phyloP scores from a whole-genome alignment of 2,329 filamentous ascomycete species.

The Myriosclerotinia duriaeana region DNA sequence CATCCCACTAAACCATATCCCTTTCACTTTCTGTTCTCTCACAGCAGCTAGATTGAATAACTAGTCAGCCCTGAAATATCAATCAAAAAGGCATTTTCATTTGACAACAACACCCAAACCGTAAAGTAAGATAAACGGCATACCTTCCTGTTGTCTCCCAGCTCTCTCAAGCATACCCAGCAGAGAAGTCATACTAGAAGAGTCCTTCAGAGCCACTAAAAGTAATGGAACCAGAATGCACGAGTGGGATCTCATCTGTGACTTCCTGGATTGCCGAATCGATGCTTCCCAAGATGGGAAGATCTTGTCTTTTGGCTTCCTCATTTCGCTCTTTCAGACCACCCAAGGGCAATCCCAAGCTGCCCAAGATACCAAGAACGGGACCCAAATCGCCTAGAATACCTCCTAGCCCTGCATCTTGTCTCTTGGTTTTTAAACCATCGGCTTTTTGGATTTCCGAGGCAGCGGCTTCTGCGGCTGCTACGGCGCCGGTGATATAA shows the following conservation, averaged over 20 bases:
- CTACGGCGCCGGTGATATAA: not conserved
- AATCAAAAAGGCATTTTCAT: too few relatives aligned
- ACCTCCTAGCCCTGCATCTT: not conserved
- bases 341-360: not conserved
- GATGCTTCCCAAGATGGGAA: too few relatives aligned
- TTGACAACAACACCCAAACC: too few relatives aligned
- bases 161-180: too few relatives aligned
- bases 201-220: too few relatives aligned
- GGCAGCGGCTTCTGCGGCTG: not conserved
- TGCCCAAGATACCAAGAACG: not conserved
- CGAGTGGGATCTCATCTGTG: too few relatives aligned
- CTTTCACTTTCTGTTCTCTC: not conserved
- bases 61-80: too few relatives aligned
- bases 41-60: not conserved
- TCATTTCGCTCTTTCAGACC: slow-evolving; percentile 8
- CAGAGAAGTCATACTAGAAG: too few relatives aligned
- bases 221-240: too few relatives aligned
- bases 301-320: not conserved
- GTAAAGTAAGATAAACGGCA: not conserved
- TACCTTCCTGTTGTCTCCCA: not conserved
- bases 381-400: not conserved
- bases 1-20: too few relatives aligned
- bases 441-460: not conserved
- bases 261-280: too few relatives aligned
- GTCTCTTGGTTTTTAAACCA: not conserved